A percentile compares a stretch with the other conserved stretches of the same genome.
phyloP scores from a whole-genome alignment of 164 flowering plant species.

The Saururus chinensis region DNA sequence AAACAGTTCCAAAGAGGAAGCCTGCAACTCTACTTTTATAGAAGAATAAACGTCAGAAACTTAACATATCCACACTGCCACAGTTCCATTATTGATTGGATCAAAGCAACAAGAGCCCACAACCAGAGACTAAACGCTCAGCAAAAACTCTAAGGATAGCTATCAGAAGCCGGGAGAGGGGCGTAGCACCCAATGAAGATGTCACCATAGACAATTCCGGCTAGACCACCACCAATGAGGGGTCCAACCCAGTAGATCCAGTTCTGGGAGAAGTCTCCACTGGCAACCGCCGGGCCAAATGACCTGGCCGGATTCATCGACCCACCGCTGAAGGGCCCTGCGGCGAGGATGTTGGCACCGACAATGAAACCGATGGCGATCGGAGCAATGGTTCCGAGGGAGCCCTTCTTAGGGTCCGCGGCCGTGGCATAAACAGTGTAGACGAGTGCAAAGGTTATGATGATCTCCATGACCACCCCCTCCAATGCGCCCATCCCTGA shows the following conservation, averaged over 20 bases:
- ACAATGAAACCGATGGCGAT: slow-evolving; percentile 72
- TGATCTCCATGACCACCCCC: slow-evolving; percentile 48
- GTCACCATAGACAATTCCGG: slow-evolving; percentile 50
- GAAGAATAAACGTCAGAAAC: too few relatives aligned
- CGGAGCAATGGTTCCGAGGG: slow-evolving; percentile 52
- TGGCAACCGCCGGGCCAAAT: slow-evolving; percentile 59
- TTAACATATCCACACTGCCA: too few relatives aligned
- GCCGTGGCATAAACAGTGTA: slow-evolving; percentile 76
- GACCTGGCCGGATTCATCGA: slow-evolving; percentile 76
- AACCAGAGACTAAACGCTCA: too few relatives aligned
- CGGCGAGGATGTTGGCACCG: slow-evolving; percentile 67
- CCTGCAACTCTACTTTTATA: too few relatives aligned
- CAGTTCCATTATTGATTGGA: too few relatives aligned
- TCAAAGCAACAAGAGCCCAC: too few relatives aligned
- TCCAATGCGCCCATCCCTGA: slow-evolving; percentile 26
- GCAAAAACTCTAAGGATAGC: slow-evolving; percentile 14
- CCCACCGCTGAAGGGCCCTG: slow-evolving; percentile 59
- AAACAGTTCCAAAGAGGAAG: too few relatives aligned
- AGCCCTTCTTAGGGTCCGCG: slow-evolving; percentile 64
- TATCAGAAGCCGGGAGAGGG: slow-evolving; percentile 31
- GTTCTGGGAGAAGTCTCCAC: slow-evolving; percentile 32
- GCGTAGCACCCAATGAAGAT: slow-evolving; percentile 47
- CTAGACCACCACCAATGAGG: slow-evolving; percentile 52
- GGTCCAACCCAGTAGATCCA: slow-evolving; percentile 84
- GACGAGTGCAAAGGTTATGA: slow-evolving; percentile 55